Base-by-base conservation (phyloP, 192 early-diverging fungal species). In the Borealophlyctis nickersoniae region DNA sequence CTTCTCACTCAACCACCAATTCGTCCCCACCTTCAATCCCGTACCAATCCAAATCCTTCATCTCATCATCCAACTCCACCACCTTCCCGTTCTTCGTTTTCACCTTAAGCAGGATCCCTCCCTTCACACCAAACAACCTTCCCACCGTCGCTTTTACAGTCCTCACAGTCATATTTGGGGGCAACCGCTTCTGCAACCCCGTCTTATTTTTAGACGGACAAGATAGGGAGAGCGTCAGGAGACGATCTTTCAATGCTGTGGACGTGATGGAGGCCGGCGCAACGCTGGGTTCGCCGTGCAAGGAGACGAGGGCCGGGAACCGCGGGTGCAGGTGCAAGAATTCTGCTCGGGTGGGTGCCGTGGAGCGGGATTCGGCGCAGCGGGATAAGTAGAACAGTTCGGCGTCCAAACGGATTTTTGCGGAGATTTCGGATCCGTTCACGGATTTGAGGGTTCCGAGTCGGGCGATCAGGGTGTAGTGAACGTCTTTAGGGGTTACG, bases 341-440 rank as follows among this genome's bases (percentile, higher is more conserved):
- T 7, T 29, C 53, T 50, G 23, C 48, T 19, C 23, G 49, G 16
- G 7, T 2, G 50, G 2, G 2, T 9, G 53, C 49, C 24, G 56
- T 27, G 3, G 36, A 16, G 7, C 35, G n/a, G 5, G 58, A 65
- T 48, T 66, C 49, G 1, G 58, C 62, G 60, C 65, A 56, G 28
- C 45, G 33, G 7, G 14, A 24, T 36, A 79, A 58, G 49, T 79
- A 79, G 36, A 60, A 79, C 13, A 76, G 35, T 64, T 79, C 77
- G 16, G 67, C 71, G 39, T 79, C 70, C 19, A 28, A 14, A 22
- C 77, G 59, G 36, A 65, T 63, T 4, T 55, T 31, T 7, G 52
- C 30, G 16, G 63, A 36, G 3, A 76, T 39, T 4, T 11, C 34
- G 26, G 60, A 31, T 9, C 77, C 77, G 59, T 79, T 79, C 32